Percentiles rank a stretch among this genome's conserved stretches.
These are phyloP conservation scores for Fusarium multiceps DNA, from an alignment of 2,329 filamentous ascomycete species.

Conservation along the genomic window DNA sequence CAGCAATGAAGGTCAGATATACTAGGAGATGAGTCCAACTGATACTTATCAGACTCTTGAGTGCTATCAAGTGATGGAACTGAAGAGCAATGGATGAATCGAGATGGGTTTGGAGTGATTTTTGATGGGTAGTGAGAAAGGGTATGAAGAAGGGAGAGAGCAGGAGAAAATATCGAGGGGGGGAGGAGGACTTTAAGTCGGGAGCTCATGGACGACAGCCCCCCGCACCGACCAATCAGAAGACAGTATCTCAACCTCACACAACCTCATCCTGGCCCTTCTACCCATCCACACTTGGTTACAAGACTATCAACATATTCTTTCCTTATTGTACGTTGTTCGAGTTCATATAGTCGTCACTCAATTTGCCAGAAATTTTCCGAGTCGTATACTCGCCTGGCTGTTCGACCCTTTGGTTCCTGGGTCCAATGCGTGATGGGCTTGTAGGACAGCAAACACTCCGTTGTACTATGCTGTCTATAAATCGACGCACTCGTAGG, in stretches of 20 bases:
- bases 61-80: constrained; percentile 32
- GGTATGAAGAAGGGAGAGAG: constrained; percentile 34
- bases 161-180: constrained; percentile 24
- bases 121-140: constrained; percentile 31
- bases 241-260: constrained; percentile 28
- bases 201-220: constrained; percentile 12
- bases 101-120: constrained; percentile 8
- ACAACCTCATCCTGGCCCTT: constrained; percentile 39
- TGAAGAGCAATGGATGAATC: constrained; percentile 7
- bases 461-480: background rate
- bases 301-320: background rate
- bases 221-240: constrained; percentile 40
- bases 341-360: background rate
- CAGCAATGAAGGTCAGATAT: constrained; percentile 7
- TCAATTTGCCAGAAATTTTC: background rate
- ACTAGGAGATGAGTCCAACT: constrained; percentile 17
- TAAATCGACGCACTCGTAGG: background rate
- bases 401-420: background rate
- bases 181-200: constrained; percentile 40
- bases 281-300: constrained; percentile 6
- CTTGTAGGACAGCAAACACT: background rate
- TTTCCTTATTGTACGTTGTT: background rate
- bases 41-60: constrained; percentile 7
- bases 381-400: background rate
- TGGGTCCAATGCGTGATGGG: background rate